phyloP scores from a whole-genome alignment of 139 green algal genomes.

The Chlamydomonas sp. region DNA sequence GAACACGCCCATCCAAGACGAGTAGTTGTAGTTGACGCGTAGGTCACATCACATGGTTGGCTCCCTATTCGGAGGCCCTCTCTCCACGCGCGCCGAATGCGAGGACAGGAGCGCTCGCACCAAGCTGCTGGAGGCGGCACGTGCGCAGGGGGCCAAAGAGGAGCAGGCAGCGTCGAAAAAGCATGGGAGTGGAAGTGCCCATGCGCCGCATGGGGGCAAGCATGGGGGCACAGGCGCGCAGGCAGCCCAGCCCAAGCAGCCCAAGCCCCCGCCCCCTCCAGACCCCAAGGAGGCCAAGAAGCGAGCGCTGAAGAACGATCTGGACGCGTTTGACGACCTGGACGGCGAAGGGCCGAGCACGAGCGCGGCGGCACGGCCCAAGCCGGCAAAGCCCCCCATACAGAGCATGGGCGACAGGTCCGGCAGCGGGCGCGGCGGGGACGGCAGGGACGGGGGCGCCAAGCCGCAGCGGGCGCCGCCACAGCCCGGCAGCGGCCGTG shows the following conservation, averaged over 20 bases:
- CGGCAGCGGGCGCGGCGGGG: no score
- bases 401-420: no score
- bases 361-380: no score
- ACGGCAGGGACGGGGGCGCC: no score
- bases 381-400: no score
- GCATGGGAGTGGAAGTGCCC: neutral
- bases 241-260: neutral
- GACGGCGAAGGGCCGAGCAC: conserved; percentile 1
- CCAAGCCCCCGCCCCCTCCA: neutral
- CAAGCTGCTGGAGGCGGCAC: neutral
- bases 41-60: conserved; percentile 1
- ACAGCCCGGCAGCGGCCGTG: no score
- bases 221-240: neutral
- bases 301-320: neutral
- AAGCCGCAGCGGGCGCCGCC: no score
- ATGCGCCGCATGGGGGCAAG: neutral
- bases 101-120: neutral
- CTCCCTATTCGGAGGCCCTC: conserved; percentile 14
- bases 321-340: conserved; percentile 20
- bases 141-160: neutral
- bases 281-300: conserved; percentile 11
- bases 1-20: no score
- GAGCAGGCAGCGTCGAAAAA: conserved; percentile 1
- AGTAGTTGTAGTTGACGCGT: no score
- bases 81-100: conserved; percentile 11